A percentile compares a stretch with the other conserved stretches of the same genome.
Evolutionary conservation across 1,284 basidiomycete genomes (phyloP).

Genomic region (Tilletiopsis washingtonensis): DNA sequence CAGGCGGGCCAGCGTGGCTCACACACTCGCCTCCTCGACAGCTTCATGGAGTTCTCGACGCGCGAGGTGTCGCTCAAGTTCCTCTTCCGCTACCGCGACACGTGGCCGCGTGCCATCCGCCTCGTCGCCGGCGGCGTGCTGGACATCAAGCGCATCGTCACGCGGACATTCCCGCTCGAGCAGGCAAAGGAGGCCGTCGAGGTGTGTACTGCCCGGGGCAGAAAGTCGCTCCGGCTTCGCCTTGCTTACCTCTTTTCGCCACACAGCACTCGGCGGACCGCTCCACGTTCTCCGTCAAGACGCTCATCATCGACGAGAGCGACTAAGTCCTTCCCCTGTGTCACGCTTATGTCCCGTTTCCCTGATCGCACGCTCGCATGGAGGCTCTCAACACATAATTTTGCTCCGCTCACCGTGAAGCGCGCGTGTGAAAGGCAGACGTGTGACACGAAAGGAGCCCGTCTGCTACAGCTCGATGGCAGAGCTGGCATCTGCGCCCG

Average conservation of each 20-base stretch:
- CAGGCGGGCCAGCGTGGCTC: no score
- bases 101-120: constrained; percentile 57
- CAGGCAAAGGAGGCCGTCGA: constrained; percentile 72
- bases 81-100: constrained; percentile 45
- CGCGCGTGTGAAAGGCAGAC: no score
- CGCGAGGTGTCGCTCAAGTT: constrained; percentile 55
- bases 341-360: no score
- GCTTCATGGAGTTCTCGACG: constrained; percentile 52
- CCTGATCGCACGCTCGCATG: no score
- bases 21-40: no score
- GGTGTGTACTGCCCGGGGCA: background rate
- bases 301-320: constrained; percentile 33
- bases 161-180: constrained; percentile 69
- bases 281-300: constrained; percentile 46
- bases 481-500: no score
- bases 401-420: no score
- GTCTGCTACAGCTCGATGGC: no score
- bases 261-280: constrained; percentile 59
- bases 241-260: background rate
- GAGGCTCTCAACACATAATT: no score
- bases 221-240: no score
- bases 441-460: no score
- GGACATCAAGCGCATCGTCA: constrained; percentile 78
- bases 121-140: constrained; percentile 71
- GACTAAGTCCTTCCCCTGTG: background rate